Evolutionary conservation across 352 stramenopile species (phyloP).

Genomic region (Aphanomyces invadans): DNA sequence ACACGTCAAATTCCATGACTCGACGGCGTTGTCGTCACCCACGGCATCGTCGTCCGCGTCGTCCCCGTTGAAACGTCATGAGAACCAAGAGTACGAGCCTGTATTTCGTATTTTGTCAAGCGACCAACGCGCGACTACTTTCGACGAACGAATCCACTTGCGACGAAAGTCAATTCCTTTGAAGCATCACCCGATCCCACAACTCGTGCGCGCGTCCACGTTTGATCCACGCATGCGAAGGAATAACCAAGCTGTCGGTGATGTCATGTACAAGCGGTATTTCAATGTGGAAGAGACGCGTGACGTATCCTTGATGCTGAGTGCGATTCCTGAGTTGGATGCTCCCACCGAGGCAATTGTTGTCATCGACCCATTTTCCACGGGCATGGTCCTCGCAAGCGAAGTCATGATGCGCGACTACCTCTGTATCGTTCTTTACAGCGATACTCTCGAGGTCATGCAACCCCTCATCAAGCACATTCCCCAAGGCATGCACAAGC

Average conservation of each 20-base stretch:
- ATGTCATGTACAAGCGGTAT: slow-evolving; percentile 72
- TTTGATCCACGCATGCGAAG: slow-evolving; percentile 64
- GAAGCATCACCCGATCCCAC: slow-evolving; percentile 11
- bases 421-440: slow-evolving; percentile 65
- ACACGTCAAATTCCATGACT: not conserved
- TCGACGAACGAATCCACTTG: slow-evolving; percentile 73
- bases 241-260: slow-evolving; percentile 55
- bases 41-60: not conserved
- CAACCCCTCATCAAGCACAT: slow-evolving; percentile 65
- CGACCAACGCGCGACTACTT: slow-evolving; percentile 68
- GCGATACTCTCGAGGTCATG: slow-evolving; percentile 67
- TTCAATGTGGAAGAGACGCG: slow-evolving; percentile 75
- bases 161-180: slow-evolving; percentile 25
- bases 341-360: slow-evolving; percentile 51
- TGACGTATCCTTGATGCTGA: slow-evolving; percentile 36
- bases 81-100: not conserved
- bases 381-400: slow-evolving; percentile 87
- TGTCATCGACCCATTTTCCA: slow-evolving; percentile 94
- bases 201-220: slow-evolving; percentile 62
- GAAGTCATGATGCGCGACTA: slow-evolving; percentile 83
- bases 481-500: slow-evolving; percentile 36
- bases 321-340: slow-evolving; percentile 45
- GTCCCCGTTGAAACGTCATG: not conserved
- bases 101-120: slow-evolving; percentile 56
- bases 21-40: not conserved